Conservation (phyloP, 805 yeast species). For the Candida incommunis region DNA sequence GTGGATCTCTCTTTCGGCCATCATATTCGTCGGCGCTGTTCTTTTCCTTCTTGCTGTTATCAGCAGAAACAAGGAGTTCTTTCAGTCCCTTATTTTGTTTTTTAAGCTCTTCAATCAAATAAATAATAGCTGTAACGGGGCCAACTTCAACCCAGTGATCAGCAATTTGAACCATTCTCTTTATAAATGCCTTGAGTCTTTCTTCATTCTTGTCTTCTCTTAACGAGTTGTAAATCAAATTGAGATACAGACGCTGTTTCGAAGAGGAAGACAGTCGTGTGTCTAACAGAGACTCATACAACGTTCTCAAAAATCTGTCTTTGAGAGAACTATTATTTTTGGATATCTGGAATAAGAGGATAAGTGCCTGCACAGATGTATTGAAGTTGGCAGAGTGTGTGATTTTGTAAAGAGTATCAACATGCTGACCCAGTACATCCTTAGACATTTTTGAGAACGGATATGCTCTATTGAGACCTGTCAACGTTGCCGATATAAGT, state of each 20-base stretch:
- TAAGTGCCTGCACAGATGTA: constrained; percentile 85
- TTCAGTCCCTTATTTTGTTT: constrained; percentile 39
- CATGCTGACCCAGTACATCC: constrained; percentile 52
- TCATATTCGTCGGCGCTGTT: constrained; percentile 36
- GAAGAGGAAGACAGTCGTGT: constrained; percentile 74
- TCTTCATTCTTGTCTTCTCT: constrained; percentile 46
- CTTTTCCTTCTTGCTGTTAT: constrained; percentile 32
- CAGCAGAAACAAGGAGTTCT: constrained; percentile 43
- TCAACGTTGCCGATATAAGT: constrained; percentile 75
- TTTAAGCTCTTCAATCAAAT: constrained; percentile 52
- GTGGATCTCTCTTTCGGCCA: constrained; percentile 85
- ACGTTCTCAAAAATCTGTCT: constrained; percentile 64
- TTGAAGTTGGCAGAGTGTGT: constrained; percentile 91
- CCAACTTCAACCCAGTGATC: constrained; percentile 81
- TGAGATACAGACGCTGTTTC: constrained; percentile 84
- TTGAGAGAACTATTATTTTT: constrained; percentile 29
- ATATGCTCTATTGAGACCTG: constrained; percentile 93
- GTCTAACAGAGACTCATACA: constrained; percentile 82
- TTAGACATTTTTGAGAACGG: constrained; percentile 72
- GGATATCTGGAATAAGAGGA: constrained; percentile 70
- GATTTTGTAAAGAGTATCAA: constrained; percentile 73
- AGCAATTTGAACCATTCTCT: constrained; percentile 77
- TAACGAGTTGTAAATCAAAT: constrained; percentile 70
- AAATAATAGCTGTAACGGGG: constrained; percentile 72
- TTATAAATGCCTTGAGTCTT: constrained; percentile 78